A percentile compares a stretch with the other conserved stretches of the same genome.
Evolutionary conservation across 805 yeast genomes (phyloP).

Genomic region (Candida insectalens): DNA sequence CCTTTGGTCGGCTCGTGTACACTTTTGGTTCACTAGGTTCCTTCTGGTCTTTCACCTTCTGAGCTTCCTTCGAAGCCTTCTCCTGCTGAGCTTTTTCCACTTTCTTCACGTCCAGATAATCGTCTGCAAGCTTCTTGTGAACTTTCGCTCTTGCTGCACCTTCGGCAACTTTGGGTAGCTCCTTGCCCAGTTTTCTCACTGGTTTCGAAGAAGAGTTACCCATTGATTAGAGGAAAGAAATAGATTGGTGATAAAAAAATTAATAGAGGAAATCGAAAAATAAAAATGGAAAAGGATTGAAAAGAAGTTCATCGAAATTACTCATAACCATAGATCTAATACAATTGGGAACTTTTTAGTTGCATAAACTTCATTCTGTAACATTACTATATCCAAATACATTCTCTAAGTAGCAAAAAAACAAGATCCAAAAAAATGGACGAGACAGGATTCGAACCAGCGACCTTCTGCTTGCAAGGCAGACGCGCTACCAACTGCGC

Average conservation of each 20-base stretch:
- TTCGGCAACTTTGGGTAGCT: conserved; percentile 2
- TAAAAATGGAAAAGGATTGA: conserved; percentile 29
- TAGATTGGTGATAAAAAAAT: conserved; percentile 5
- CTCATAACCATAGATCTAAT: too few species aligned
- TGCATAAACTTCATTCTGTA: too few species aligned
- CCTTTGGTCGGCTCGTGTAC: conserved; percentile 11
- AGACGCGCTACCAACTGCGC: conserved; percentile 80
- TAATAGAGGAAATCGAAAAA: background rate
- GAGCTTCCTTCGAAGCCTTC: background rate
- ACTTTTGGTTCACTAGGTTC: conserved; percentile 5
- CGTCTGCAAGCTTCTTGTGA: conserved; percentile 6
- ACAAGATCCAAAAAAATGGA: conserved; percentile 38
- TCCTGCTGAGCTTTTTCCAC: background rate
- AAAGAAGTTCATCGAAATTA: conserved; percentile 29
- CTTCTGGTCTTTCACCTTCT: background rate
- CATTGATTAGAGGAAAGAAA: conserved; percentile 8
- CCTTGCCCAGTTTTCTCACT: conserved; percentile 9
- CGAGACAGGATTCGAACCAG: conserved; percentile 74
- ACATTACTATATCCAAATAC: background rate
- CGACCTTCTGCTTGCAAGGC: conserved; percentile 75
- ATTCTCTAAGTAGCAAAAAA: background rate
- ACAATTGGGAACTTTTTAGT: too few species aligned
- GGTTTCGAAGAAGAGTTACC: conserved; percentile 17
- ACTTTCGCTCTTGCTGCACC: conserved; percentile 3
- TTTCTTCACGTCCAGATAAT: conserved; percentile 3